Evolutionary conservation across 2,329 filamentous ascomycete genomes (phyloP), one percentile per base, ranked within the genome.

Genomic region (Amesomyces nigricolor): DNA sequence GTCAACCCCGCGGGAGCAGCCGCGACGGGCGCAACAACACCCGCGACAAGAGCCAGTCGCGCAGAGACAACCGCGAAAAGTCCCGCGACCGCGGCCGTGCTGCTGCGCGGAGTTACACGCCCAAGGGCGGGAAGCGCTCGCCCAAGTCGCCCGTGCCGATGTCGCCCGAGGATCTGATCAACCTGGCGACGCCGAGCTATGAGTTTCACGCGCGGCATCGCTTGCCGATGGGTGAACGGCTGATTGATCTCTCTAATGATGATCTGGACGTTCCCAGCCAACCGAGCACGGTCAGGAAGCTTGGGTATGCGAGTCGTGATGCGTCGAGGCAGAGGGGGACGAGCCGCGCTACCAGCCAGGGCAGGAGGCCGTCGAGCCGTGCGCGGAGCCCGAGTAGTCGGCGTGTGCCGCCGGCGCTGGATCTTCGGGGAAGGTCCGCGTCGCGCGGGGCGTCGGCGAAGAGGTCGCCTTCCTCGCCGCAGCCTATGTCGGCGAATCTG

Each of bases 91-190:
- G 88, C 55, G 88, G 88, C 17, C 81, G 88, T 59, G 79, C 78
- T 22, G 74, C 79, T 11, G 78, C 81, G 44, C 81, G 86, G 19
- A 86, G 85, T 61, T 90, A 68, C 58, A 73, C 78, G 55, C 72
- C 87, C 59, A 87, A 84, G 66, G 82, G 87, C 16, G 82, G 85
- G 11, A 95, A 96, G 71, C 80, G 88, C 19, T 96, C 92, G 1
- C 92, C 92, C 0, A 95, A 90, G 2, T 96, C 92, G 0, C 92
- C 92, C 0, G 80, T 96, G 2, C 90, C 91, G 3, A 96, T 96
- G 91, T 95, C 91, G 3, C 91, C 91, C 0, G 89, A 96, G 64
- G 91, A 96, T 64, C 68, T 89, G 57, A 82, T 83, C 65, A 85
- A 81, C 62, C 70, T 87, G 48, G 80, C 78, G 59, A 80, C 75